These are phyloP conservation scores for Effrenium voratum DNA, from an alignment of 73 alveolate species.

Conservation along the genomic window DNA sequence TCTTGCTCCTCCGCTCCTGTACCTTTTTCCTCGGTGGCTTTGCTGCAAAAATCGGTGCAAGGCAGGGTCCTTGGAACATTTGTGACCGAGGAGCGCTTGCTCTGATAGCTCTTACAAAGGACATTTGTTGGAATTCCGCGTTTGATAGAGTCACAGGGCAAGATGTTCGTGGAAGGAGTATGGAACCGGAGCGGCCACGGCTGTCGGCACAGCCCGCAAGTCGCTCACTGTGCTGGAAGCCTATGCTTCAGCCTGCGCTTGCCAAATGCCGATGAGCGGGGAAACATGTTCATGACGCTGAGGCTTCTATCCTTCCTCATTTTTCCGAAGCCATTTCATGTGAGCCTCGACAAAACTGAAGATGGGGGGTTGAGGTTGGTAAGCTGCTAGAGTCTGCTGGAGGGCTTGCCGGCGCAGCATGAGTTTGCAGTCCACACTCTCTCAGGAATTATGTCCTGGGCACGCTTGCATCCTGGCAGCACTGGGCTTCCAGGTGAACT, in stretches of 20 bases:
- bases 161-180: constrained; percentile 12
- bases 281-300: neutral
- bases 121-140: neutral
- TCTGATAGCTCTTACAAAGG: constrained; percentile 44
- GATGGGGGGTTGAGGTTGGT: too few relatives aligned
- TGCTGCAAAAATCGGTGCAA: neutral
- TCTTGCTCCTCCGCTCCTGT: constrained; percentile 57
- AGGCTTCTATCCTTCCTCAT: constrained; percentile 82
- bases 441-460: too few relatives aligned
- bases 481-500: too few relatives aligned
- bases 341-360: constrained; percentile 47
- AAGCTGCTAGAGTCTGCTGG: too few relatives aligned
- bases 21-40: constrained; percentile 47
- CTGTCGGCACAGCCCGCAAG: constrained; percentile 92
- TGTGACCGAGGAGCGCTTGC: constrained; percentile 15
- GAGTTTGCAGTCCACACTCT: too few relatives aligned
- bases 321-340: constrained; percentile 82
- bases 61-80: neutral
- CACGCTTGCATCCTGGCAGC: too few relatives aligned
- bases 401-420: too few relatives aligned
- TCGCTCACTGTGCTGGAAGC: constrained; percentile 56
- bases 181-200: constrained; percentile 93
- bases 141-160: neutral
- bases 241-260: too few relatives aligned
- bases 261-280: neutral